Base-by-base conservation (phyloP, 2,329 filamentous ascomycete species). In the Fusarium poae region DNA sequence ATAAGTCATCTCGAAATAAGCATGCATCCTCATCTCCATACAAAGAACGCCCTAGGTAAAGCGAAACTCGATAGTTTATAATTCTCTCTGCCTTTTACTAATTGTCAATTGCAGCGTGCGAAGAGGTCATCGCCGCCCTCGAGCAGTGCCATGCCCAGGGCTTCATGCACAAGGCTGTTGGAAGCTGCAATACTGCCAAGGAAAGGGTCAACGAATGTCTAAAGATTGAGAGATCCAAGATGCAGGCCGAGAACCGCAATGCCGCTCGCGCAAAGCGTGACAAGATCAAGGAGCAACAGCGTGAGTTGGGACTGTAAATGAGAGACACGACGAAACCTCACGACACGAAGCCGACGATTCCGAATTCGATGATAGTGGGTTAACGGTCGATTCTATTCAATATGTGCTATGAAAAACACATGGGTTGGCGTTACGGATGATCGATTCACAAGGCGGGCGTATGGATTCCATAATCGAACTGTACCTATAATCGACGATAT, bases 21-120 rank as follows among this genome's bases (percentile, higher is more conserved):
- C 44, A 99, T 99, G 96, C 96, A 99, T 92, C 97, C 96, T 56
- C 95, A 97, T 83, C 84, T 99, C 4, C 94, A 98, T 78, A 97
- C 93, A 29, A 93, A 96, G 79, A 91, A 97, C 78, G 97, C 97
- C 74, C 85, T 88, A 73, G 94, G 95, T 97, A 86, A 44, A 76
- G 37, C 16, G 35, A 27, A 10, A 11, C 6, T 5, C 6, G 9
- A 9, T 13, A 3, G 20, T 40, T 11, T 10, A 11, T 5, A 30
- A 11, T 10, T 23, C 18, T n/a, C 3, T 10, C 23, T 27, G 23
- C n/a, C 11, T 4, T 4, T 5, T 10, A 35, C 74, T 77, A 37
- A 78, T 64, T 10, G n/a, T n/a, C 25, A 40, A 45, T 54, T 39
- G 29, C 75, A 99, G 96, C 91, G 76, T 99, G 96, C 86, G 93